Percentiles rank a stretch among this genome's conserved stretches.
Conservation (phyloP, 441 rosid species). For the Lepidium campestre region DNA sequence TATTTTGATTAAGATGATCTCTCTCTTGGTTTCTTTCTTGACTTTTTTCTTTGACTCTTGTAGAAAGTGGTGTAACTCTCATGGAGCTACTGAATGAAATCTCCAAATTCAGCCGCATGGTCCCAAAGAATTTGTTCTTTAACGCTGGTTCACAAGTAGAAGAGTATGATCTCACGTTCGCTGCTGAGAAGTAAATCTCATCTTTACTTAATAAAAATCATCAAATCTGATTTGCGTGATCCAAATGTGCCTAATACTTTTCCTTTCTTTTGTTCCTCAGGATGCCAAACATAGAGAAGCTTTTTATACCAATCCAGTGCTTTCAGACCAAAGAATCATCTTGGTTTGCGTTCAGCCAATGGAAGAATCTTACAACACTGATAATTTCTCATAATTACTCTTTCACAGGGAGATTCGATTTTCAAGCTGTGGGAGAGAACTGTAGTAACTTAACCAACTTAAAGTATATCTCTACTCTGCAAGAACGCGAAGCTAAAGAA, state of each 20-base stretch:
- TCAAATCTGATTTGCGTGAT: not conserved
- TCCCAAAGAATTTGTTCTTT: slow-evolving; percentile 10
- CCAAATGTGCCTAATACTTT: not conserved
- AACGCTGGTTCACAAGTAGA: not conserved
- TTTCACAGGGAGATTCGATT: not conserved
- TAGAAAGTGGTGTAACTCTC: not conserved
- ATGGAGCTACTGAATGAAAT: not conserved
- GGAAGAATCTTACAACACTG: slow-evolving; percentile 7
- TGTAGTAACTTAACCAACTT: not conserved
- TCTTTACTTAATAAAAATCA: not conserved
- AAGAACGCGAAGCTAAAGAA: not conserved
- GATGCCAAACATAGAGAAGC: slow-evolving; percentile 14
- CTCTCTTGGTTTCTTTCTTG: no score
- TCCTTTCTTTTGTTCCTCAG: not conserved
- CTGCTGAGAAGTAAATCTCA: slow-evolving; percentile 14
- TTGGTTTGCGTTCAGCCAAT: not conserved
- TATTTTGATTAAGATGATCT: not conserved
- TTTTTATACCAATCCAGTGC: slow-evolving; percentile 1
- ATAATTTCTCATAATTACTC: not conserved
- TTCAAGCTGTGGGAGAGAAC: not conserved
- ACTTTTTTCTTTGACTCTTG: not conserved
- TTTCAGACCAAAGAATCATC: not conserved
- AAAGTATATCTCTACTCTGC: not conserved
- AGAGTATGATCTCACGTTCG: not conserved
- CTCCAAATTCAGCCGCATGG: not conserved